These are phyloP conservation scores for Cokeromyces recurvatus DNA, from an alignment of 371 early-diverging fungal species.

Conservation along the genomic window DNA sequence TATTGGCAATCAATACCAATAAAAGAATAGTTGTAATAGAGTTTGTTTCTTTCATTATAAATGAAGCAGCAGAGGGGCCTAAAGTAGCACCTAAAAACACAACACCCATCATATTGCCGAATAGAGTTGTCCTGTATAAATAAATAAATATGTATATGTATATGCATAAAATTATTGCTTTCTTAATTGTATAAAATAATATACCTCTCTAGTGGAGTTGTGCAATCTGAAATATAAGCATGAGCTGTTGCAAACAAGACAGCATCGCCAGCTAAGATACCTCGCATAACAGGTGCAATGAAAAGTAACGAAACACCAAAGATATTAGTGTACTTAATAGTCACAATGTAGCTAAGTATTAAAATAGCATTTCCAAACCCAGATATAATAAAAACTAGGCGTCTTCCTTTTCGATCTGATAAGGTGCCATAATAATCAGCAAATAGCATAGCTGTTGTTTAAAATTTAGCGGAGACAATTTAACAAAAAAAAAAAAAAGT, in stretches of 20 bases:
- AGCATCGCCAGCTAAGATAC: conserved; percentile 36
- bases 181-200: too few species aligned
- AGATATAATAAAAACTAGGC: conserved; percentile 17
- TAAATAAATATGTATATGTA: too few species aligned
- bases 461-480: too few species aligned
- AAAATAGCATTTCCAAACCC: conserved; percentile 20
- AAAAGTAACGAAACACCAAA: conserved; percentile 32
- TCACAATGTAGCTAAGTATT: conserved; percentile 16
- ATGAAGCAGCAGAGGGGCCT: conserved; percentile 21
- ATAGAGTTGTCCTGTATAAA: conserved; percentile 24
- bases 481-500: not conserved
- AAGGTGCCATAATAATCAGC: conserved; percentile 36
- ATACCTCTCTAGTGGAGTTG: conserved; percentile 23
- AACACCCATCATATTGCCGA: conserved; percentile 29
- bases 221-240: conserved; percentile 44
- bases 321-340: conserved; percentile 15
- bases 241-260: conserved; percentile 29
- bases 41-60: conserved; percentile 17
- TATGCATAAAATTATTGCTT: too few species aligned
- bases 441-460: conserved; percentile 36
- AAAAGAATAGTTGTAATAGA: conserved; percentile 30
- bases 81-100: conserved; percentile 19
- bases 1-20: conserved; percentile 16
- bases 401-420: conserved; percentile 41
- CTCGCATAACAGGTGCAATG: conserved; percentile 30